Base-by-base conservation (phyloP, 371 early-diverging fungal genomes). In the Mucor saturninus region DNA sequence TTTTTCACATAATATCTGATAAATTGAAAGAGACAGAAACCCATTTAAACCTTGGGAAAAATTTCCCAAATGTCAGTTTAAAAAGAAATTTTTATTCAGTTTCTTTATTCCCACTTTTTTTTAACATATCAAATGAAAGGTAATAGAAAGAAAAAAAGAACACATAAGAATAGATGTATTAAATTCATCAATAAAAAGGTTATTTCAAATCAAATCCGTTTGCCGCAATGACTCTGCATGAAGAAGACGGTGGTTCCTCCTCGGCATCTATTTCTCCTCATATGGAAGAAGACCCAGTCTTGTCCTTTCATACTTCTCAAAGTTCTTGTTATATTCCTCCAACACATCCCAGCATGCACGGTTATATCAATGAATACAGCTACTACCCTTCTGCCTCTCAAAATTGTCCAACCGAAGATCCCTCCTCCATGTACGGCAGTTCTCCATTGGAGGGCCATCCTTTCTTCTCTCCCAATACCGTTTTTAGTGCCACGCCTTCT, bases 251-350 rank as follows among this genome's bases (percentile, higher is more conserved):
- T 28, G 40, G n/a, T 5, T 42, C 43, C 0, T 14, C 56, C 29
- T 39, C 56, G 15, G 5, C 46, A 3, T 54, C 54, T 9, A 54
- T 38, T 8, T 54, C 54, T 11, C 54, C 54, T 4, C 42, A 42
- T 21, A 2, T 21, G 26, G 46, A 46, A 15, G 46, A 46, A 46
- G 9, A 42, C 11, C 42, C 42, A 4, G 11, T 42, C 42, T 21
- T 21, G 26, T 21, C 46, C 15, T 46, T 21, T 42, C 42, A 6
- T 13, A 10, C 42, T 4, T 35, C 43, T 14, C 11, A 13, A 15
- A 21, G 5, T 4, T 21, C 21, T n/a, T 46, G 4, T 21, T 46
- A 46, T 21, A 6, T 46, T 5, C 26, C 46, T 43, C 2, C 35
- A 35, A 35, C 6, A 5, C 4, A 35, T 8, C 35, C 4, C 4